Conservation (phyloP, 2,329 filamentous ascomycete genomes). For the Cladophialophora bantiana region DNA sequence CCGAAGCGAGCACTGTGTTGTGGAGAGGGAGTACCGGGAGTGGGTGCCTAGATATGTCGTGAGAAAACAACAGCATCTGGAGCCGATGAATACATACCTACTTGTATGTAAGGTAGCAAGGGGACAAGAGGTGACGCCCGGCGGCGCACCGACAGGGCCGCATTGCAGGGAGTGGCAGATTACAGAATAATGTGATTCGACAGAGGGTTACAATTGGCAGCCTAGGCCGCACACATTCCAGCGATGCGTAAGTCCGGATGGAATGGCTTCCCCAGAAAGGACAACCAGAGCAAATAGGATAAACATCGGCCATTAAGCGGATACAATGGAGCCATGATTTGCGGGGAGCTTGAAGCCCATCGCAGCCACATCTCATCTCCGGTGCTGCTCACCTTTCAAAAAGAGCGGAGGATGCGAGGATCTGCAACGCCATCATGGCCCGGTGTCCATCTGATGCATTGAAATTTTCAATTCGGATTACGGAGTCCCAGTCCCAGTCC, state of each 20-base stretch:
- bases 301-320: constrained; percentile 24
- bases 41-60: background rate
- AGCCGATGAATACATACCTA: too few species aligned
- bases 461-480: constrained; percentile 8
- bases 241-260: constrained; percentile 22
- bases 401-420: constrained; percentile 1
- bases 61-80: too few species aligned
- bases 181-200: background rate
- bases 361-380: background rate
- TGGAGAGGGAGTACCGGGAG: background rate
- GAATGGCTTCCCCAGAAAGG: background rate
- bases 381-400: background rate
- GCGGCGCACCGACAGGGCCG: background rate
- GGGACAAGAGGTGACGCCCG: background rate
- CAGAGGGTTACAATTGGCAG: constrained; percentile 16
- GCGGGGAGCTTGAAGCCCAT: background rate
- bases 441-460: constrained; percentile 9
- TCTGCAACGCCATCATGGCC: background rate
- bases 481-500: background rate
- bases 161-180: background rate
- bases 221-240: background rate
- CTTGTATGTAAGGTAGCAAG: background rate
- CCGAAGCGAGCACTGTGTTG: background rate
- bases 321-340: background rate
- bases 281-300: constrained; percentile 24